Evolutionary conservation across 129 eudicot genomes (phyloP), one percentile per base, ranked within the genome.

Genomic region (Helichrysum umbraculigerum): DNA sequence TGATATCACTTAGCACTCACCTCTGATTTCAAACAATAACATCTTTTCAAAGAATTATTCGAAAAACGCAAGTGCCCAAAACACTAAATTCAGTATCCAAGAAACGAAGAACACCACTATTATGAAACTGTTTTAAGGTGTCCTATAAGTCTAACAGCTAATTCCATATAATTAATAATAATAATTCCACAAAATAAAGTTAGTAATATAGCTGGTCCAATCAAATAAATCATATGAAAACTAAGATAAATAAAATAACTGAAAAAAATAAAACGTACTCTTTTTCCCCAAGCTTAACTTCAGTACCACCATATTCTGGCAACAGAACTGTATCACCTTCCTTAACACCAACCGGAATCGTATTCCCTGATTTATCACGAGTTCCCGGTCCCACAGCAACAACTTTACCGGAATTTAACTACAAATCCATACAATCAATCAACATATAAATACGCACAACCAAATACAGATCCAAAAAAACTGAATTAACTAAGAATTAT

Each of bases 291-390:
- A 93, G 92, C 76, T 92, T 90, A 5, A 93, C 87, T 85, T 90
- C 86, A 35, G 90, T 84, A 19, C 98, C 98, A 28, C 96, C 98
- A 51, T 90, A 93, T 21, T 93, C 98, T 8, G 98, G 98, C 89
- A 93, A 85, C 15, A 93, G 84, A 51, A 93, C 98, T 3, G 95
- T 90, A 62, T 92, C 98, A 2, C 98, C 98, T 88, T 92, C 98
- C 85, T 90, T 92, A 7, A 92, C 87, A 58, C 84, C 80, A 5
- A 85, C 87, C 3, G 96, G 98, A 22, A 92, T 82, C 39, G 63
- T 57, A 37, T 88, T 90, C 6, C 98, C 98, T 0, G 83, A 63
- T n/a, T 81, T 85, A 76, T 85, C 88, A 9, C 67, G 78, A 14
- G 58, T 34, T 3, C 98, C 96, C 0, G 94, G 92, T 2, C 98